phyloP scores from a whole-genome alignment of 768 basidiomycete species.

The Lentinula lateritia region DNA sequence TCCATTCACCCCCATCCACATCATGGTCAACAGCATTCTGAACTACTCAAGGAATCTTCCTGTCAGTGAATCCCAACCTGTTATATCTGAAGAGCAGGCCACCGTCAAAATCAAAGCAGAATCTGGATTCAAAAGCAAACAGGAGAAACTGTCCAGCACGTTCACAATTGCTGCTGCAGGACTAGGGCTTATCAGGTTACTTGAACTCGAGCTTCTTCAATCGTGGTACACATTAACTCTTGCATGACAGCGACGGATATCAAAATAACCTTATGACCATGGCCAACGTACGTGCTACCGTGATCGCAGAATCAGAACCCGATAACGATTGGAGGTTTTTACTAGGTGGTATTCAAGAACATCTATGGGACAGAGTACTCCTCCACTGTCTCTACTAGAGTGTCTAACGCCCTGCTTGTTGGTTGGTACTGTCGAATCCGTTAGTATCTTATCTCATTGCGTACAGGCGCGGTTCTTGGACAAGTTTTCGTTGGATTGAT shows the following conservation, averaged over 20 bases:
- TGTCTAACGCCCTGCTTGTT: slow-evolving; percentile 66
- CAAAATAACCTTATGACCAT: slow-evolving; percentile 72
- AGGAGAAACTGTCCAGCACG: slow-evolving; percentile 47
- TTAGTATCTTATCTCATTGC: slow-evolving; percentile 3
- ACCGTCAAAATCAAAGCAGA: slow-evolving; percentile 17
- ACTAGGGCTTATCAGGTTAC: slow-evolving; percentile 48
- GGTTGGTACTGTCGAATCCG: slow-evolving; percentile 31
- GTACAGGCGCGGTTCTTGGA: slow-evolving; percentile 52
- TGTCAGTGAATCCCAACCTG: background rate
- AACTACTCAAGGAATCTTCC: background rate
- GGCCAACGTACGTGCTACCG: slow-evolving; percentile 41
- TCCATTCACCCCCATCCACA: background rate
- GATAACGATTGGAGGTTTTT: slow-evolving; percentile 3
- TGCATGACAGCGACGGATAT: slow-evolving; percentile 16
- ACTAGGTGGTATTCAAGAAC: slow-evolving; percentile 59
- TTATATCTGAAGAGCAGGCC: slow-evolving; percentile 11
- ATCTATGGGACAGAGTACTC: slow-evolving; percentile 64
- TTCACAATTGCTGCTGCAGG: slow-evolving; percentile 63
- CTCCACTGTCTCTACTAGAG: slow-evolving; percentile 54
- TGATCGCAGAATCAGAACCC: background rate
- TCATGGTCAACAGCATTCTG: background rate
- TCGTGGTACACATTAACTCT: background rate
- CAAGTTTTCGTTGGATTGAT: slow-evolving; percentile 59
- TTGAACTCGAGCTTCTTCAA: background rate
- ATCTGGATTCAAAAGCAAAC: slow-evolving; percentile 19